Percentiles rank a stretch among this genome's conserved stretches.
phyloP scores from a whole-genome alignment of 331 rosid species.

The Acacia concinna region DNA sequence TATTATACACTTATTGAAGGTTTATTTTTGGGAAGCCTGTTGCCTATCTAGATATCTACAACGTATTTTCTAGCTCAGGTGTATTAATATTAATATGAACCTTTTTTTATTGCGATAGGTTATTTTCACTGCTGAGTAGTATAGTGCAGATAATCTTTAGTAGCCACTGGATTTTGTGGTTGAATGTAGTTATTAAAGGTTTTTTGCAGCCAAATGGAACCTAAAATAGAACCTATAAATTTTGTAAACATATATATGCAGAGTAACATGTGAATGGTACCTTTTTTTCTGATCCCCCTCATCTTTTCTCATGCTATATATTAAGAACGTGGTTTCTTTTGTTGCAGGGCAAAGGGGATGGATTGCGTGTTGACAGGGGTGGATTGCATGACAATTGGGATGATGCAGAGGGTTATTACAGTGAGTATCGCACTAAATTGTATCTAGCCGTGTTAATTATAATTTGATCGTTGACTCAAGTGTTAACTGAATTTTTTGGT shows the following conservation, averaged over 20 bases:
- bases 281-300: background rate
- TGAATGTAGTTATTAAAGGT: background rate
- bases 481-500: background rate
- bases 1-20: background rate
- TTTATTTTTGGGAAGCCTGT: background rate
- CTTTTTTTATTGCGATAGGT: background rate
- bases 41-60: background rate
- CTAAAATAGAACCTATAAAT: background rate
- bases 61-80: background rate
- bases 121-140: background rate
- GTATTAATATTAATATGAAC: background rate
- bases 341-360: constrained; percentile 80
- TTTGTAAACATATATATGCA: background rate
- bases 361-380: constrained; percentile 69
- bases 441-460: constrained; percentile 5
- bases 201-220: background rate
- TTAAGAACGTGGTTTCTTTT: constrained; percentile 11
- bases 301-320: background rate
- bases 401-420: constrained; percentile 97
- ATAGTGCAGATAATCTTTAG: background rate
- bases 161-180: background rate
- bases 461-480: constrained; percentile 15
- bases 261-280: constrained; percentile 1
- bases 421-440: constrained; percentile 51
- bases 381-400: constrained; percentile 97